These are phyloP conservation scores for Coemansia furcata DNA, from an alignment of 192 early-diverging fungal genomes.

Conservation along the genomic window DNA sequence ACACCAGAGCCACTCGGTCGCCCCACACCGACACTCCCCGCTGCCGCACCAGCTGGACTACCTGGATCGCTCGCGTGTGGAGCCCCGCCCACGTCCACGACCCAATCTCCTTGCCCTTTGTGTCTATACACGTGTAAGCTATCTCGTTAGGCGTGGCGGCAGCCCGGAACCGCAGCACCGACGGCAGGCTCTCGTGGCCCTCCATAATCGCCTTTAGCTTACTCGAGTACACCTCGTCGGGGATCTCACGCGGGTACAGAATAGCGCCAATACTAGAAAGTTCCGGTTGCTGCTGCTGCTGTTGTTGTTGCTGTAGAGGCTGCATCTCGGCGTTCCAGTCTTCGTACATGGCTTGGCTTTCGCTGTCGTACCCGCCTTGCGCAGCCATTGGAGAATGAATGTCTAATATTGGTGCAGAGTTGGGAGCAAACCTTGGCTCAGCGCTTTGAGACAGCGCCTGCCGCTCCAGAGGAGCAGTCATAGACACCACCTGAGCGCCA, in stretches of 20 bases:
- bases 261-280: constrained; percentile 13
- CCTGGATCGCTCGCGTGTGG: constrained; percentile 66
- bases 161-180: constrained; percentile 66
- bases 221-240: constrained; percentile 24
- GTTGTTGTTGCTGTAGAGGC: neutral
- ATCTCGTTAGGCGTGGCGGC: constrained; percentile 55
- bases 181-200: constrained; percentile 62
- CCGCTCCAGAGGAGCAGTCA: constrained; percentile 11
- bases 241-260: constrained; percentile 26
- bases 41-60: constrained; percentile 66
- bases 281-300: neutral
- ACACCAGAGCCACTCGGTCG: constrained; percentile 73
- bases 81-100: constrained; percentile 75
- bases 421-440: neutral
- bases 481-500: constrained; percentile 5
- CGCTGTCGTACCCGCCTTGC: constrained; percentile 1
- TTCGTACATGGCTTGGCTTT: neutral
- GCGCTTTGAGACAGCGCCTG: neutral
- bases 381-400: constrained; percentile 6
- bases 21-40: constrained; percentile 61
- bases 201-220: constrained; percentile 43
- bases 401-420: constrained; percentile 1
- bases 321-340: constrained; percentile 1
- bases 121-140: constrained; percentile 70
- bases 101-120: constrained; percentile 67